Evolutionary conservation across 2,329 filamentous ascomycete genomes (phyloP), one percentile per base, ranked within the genome.

Genomic region (Aspergillus sp.): DNA sequence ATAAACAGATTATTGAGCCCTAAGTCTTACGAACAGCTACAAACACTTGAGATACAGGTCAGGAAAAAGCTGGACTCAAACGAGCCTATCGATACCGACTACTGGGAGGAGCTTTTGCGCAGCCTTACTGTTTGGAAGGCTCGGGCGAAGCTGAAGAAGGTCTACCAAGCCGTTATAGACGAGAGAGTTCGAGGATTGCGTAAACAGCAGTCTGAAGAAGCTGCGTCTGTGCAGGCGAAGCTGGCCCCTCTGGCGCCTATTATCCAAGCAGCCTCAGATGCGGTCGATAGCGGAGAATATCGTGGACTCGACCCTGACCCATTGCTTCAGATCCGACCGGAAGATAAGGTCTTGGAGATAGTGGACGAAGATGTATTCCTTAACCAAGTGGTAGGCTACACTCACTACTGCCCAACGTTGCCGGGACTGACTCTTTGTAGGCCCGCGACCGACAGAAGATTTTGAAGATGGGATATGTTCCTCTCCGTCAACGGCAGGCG

Each of bases 11-110:
- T 99, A 36, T 82, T 99, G 10, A 85, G 86, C 3, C 91, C 92
- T 8, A 99, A 99, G 79, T 86, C 88, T 15, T 88, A 91, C 69
- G 89, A 92, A 69, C 91, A 98, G 75, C 82, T 99, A n/a, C 89
- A 93, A 72, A 85, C 85, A 17, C 82, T 99, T 52, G 94, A 99
- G 77, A 86, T 83, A 64, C 93, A 98, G 78, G 95, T 99, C 75
- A 88, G 87, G 73, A 82, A 83, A 15, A 99, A 99, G 79, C 81
- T 99, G 51, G 84, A 88, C 55, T 96, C 92, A 7, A 89, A 96
- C 72, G 93, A 97, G 71, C 88, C 91, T 8, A 94, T 99, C 66
- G 95, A 99, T 75, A 92, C 90, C 2, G 95, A 99, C 77, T 99
- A 98, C 75, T 99, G 95, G 95, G 92, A 96, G 73, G 91, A 96